Percentiles rank a stretch among this genome's conserved stretches.
Conservation (phyloP, 495 filamentous ascomycete species). For the Aspergillus panamensis region DNA sequence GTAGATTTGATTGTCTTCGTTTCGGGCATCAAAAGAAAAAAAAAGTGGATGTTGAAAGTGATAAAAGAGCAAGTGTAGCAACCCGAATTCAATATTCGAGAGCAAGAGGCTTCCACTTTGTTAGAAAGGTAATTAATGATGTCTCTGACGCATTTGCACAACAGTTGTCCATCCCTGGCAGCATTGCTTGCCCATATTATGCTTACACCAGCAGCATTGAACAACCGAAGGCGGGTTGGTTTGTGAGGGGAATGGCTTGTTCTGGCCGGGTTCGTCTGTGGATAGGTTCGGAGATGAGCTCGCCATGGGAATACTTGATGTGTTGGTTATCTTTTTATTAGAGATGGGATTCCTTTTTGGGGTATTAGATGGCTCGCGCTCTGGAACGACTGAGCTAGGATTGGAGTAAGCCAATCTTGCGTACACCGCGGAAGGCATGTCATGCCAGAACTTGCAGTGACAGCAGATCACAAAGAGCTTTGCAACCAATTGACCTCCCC, state of each 20-base stretch:
- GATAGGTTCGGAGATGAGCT: background rate
- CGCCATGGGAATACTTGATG: background rate
- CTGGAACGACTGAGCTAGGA: background rate
- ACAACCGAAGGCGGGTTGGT: constrained; percentile 45
- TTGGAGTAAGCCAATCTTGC: constrained; percentile 40
- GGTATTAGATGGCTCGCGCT: background rate
- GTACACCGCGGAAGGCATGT: constrained; percentile 72
- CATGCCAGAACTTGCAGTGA: constrained; percentile 76
- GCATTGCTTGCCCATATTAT: constrained; percentile 68
- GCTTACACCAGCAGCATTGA: constrained; percentile 74
- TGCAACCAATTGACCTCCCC: constrained; percentile 51
- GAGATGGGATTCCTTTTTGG: background rate
- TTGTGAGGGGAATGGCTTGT: background rate
- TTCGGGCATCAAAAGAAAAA: too few relatives aligned
- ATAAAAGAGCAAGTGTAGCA: too few relatives aligned
- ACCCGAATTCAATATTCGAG: too few relatives aligned
- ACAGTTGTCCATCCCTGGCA: constrained; percentile 71
- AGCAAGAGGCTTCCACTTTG: background rate
- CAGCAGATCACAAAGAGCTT: constrained; percentile 83
- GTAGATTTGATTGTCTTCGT: too few relatives aligned
- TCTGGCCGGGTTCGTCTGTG: background rate
- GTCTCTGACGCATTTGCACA: constrained; percentile 63
- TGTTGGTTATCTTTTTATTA: background rate
- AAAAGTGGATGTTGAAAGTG: too few relatives aligned
- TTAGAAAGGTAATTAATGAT: constrained; percentile 42